Base-by-base conservation (phyloP, 768 basidiomycete species). In the Boletus patriciae region DNA sequence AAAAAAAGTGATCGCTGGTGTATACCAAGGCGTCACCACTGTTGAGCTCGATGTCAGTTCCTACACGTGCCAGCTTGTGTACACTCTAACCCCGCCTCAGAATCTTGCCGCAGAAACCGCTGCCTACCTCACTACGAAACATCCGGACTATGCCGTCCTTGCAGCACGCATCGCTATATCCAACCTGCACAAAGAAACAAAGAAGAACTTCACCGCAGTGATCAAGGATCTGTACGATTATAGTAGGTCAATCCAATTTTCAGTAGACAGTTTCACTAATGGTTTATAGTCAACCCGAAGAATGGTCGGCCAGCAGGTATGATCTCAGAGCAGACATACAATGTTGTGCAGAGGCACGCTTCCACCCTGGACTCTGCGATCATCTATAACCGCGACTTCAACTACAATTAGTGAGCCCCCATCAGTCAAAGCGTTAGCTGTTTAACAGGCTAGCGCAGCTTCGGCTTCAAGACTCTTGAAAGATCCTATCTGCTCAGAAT, bases 381-480 rank as follows among this genome's bases (percentile, higher is more conserved):
- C 76, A 95, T 99, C 73, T 98, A 98, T 74, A 88, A 96, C 66
- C 93, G 97, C 48, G 97, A 99, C 72, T 99, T 98, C 78, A 91
- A 83, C 71, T 98, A 98, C 79, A 94, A 97, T 74, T 97, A 76
- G 93, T 95, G 54, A 40, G 91, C 76, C 11, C 0, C 25, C 11
- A 19, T 50, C 6, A 34, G 15, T 31, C 34, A 44, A 29, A 21
- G n/a, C 2, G 16, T 46, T 29, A 21, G 13, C 34, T 41, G 10
- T 46, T 54, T 47, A 36, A 64, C 38, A 21, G 21, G 46, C 29
- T 9, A 42, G 40, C 4, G 12, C 21, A 92, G 90, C 77, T 99
- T 99, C 68, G 97, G 97, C n/a, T 98, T 98, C 85, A 99, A 99
- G 75, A 99, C 97, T 3, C 86, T 99, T 33, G 97, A 99, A 75